Base-by-base conservation (phyloP, 192 early-diverging fungal genomes). In the Coemansia sp. region DNA sequence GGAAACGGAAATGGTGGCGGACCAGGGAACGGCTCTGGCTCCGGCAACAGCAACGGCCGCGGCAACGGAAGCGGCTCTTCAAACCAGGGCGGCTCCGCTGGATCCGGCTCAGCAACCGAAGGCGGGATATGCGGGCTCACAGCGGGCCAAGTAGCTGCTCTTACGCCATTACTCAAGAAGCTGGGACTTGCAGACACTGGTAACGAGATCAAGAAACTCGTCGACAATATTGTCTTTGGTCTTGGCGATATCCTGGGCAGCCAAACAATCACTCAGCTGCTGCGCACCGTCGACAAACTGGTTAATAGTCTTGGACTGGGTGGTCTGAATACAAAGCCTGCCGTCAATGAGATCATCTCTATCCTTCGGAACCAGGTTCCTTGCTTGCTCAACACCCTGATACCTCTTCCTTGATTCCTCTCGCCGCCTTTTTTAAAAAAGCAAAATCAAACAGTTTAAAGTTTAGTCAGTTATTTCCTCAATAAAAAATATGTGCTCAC, bases 291-390 rank as follows among this genome's bases (percentile, higher is more conserved):
- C 15, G 67, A 74, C 61, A 53, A 62, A 9, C 68, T 82, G 6
- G 57, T 82, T 13, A 60, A 73, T 32, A 64, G 61, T 38, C 71
- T 76, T 65, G 78, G 78, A 6, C 70, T 81, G 21, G 78, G 70
- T 19, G 78, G 78, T 53, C 63, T 81, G 56, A 63, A 81, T 59
- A 56, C 64, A n/a, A 74, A 71, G 60, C 78, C 78, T 5, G 78
- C 70, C 3, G 68, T 76, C 42, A 49, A 71, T 32, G 79, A 74
- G 38, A 56, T 82, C 15, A 64, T 73, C 39, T 73, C 74, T 5
- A 47, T 82, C 45, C 65, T 82, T n/a, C 68, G 74, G 37, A 73
- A 74, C 65, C 74, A 82, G 47, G 68, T 76, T 5, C 79, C 79
- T 1, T 82, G 79, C 48, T 57, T 82, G 41, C 71, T 82, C 58